phyloP scores from a whole-genome alignment of 2,329 filamentous ascomycete genomes.

The Fusarium penzigii region DNA sequence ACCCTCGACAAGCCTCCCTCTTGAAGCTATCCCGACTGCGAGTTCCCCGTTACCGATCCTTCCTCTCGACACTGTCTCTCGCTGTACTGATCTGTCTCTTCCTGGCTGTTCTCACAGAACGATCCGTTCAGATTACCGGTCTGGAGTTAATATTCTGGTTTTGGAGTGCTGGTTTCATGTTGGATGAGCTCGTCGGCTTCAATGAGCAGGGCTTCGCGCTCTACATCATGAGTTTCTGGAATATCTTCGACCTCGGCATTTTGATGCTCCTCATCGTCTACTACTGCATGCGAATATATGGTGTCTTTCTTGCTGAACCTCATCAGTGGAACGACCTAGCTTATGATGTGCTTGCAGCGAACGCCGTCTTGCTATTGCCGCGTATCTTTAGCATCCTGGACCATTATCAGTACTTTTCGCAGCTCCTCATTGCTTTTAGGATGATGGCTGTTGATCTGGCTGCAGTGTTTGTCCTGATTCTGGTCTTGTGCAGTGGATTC shows the following conservation, averaged over 20 bases:
- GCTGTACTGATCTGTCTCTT: conserved; percentile 84
- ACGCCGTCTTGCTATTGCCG: conserved; percentile 85
- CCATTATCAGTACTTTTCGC: conserved; percentile 94
- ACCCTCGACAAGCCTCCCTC: conserved; percentile 84
- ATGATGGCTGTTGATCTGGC: conserved; percentile 90
- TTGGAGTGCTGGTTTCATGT: conserved; percentile 96
- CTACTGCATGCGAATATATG: conserved; percentile 86
- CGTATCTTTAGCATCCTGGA: conserved; percentile 91
- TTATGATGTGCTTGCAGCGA: conserved; percentile 91
- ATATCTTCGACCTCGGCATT: conserved; percentile 90
- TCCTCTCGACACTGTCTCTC: conserved; percentile 85
- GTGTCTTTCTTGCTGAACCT: conserved; percentile 77
- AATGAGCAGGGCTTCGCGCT: conserved; percentile 95
- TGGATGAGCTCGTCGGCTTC: conserved; percentile 93
- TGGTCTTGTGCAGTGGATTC: conserved; percentile 90
- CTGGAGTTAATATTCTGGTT: conserved; percentile 94
- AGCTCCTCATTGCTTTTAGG: conserved; percentile 88
- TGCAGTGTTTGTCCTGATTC: conserved; percentile 79
- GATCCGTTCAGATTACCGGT: conserved; percentile 77
- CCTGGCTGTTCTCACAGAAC: conserved; percentile 74
- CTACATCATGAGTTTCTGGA: conserved; percentile 98
- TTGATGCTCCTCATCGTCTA: conserved; percentile 83
- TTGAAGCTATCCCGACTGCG: conserved; percentile 90
- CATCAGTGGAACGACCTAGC: conserved; percentile 78
- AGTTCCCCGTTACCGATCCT: conserved; percentile 87